Base-by-base conservation (phyloP, 2,329 filamentous ascomycete species). In the Fusarium cyanostomum region DNA sequence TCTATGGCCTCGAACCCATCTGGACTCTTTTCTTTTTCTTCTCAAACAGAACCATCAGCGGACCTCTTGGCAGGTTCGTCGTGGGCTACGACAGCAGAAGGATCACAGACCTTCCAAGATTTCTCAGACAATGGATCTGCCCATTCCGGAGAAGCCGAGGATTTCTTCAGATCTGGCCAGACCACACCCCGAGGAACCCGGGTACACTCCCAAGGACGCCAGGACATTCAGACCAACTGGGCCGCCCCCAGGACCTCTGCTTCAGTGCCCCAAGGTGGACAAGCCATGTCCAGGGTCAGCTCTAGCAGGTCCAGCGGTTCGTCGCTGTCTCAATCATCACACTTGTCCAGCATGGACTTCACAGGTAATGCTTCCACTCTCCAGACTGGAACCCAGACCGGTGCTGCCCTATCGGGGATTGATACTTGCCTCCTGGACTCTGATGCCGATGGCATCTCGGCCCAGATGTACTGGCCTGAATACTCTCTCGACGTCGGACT, bases 31-130 rank as follows among this genome's bases (percentile, higher is more conserved):
- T 79, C 83, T 78, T 85, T 82, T 77, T 81, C 81, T 76, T 81
- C 81, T 81, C 83, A 85, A 73, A 83, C 83, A 82, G 84, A 82
- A 83, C 82, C 83, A 80, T 78, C 82, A 74, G 69, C 81, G 73
- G 84, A 85, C 80, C 80, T 84, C 74, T 78, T 84, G 59, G 75
- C 75, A 70, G 80, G 82, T 78, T 79, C 82, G 73, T 78, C 82
- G 72, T 87, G 84, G 84, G 84, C 81, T 69, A 73, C 81, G 73
- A 77, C 82, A 79, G 78, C 78, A 79, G 84, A 87, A 82, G 83
- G 83, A 72, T 71, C 82, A 84, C 84, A 86, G 81, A 84, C 83
- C 82, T 84, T 85, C 74, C 79, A 79, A 74, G 80, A 82, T 66
- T 82, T 80, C 73, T 76, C 80, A 72, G 81, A 83, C 70, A 77